Evolutionary conservation across 179 eudicot species (phyloP), one percentile per base, ranked within the genome.

Genomic region (Carnegiea gigantea): DNA sequence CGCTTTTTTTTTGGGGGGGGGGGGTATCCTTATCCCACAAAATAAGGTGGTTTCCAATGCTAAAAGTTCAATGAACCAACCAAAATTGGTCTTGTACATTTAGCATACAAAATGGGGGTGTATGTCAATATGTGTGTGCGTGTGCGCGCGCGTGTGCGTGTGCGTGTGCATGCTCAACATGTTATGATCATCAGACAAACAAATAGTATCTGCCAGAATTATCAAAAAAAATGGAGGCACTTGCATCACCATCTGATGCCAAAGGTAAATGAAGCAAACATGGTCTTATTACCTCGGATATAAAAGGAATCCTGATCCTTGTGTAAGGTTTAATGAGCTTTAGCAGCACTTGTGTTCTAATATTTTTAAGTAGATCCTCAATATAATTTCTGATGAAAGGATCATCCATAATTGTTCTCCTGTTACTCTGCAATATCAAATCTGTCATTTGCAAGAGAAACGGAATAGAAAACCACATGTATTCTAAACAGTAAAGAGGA

Each of bases 321-420:
- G 99, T 96, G 86, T 96, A 96, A 70, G 99, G 99, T 83, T 96
- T 96, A 74, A 96, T 94, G 80, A 96, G 95, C 91, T 96, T 96
- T 54, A 96, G 99, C 90, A 96, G 88, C 81, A 96, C 99, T 87
- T 96, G 99, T 49, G 99, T 96, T 85, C 99, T 90, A 79, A 96
- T 90, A 83, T 96, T 96, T 84, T 96, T 94, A 88, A 96, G 78
- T 43, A 96, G 95, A 87, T 96, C 99, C 82, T 95, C 99, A 84
- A 95, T 94, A 84, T 95, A 94, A 76, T 95, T 95, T 74, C 99
- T 80, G 70, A 95, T 92, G 86, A 95, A 95, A n/a, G 89, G 95
- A 87, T 95, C 99, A 73, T 95, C 99, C 99, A 95, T 95, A 51
- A 95, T 95, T 46, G 95, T 93, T 88, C 92, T 90, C 84, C 97